A percentile compares a stretch with the other conserved stretches of the same genome.
phyloP scores from a whole-genome alignment of 768 basidiomycete genomes.

The Hygrophorus pudorinus region DNA sequence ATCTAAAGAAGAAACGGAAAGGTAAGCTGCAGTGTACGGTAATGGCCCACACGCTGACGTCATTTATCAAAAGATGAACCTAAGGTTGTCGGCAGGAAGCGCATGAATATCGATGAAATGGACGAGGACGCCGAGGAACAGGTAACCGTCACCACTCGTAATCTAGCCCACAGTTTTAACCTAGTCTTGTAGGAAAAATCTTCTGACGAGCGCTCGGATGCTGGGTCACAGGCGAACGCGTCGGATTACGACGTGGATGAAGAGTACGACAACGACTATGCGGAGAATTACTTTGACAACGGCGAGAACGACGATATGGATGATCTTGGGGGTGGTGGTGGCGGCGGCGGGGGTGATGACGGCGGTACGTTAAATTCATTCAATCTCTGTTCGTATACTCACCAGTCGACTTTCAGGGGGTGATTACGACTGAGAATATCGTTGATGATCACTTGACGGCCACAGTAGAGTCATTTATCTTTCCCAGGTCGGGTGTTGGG shows the following conservation, averaged over 20 bases:
- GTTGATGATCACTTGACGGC: no score
- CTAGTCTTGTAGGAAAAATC: constrained; percentile 62
- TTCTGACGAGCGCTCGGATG: constrained; percentile 57
- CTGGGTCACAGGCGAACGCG: constrained; percentile 52
- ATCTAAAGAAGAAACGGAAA: constrained; percentile 58
- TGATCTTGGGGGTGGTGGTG: constrained; percentile 63
- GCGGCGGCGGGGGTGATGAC: constrained; percentile 58
- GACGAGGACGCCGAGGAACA: constrained; percentile 55
- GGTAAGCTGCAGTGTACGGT: constrained; percentile 18
- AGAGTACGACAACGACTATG: constrained; percentile 88
- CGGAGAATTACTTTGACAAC: constrained; percentile 86
- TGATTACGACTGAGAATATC: constrained; percentile 1
- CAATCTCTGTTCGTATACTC: not conserved
- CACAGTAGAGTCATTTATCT: no score
- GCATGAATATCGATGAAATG: constrained; percentile 58
- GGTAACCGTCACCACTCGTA: constrained; percentile 18
- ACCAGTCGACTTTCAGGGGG: not conserved
- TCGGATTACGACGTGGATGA: constrained; percentile 84
- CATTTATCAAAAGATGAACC: constrained; percentile 8
- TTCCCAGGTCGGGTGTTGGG: no score
- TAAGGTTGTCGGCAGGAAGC: constrained; percentile 27
- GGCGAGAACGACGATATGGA: constrained; percentile 78
- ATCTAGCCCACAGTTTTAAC: not conserved
- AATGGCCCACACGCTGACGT: not conserved
- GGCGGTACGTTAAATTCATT: constrained; percentile 1